Percentiles rank a stretch among this genome's conserved stretches.
These are phyloP conservation scores for Symmetrospora coprosmae DNA, from an alignment of 768 basidiomycete genomes.

Conservation along the genomic window DNA sequence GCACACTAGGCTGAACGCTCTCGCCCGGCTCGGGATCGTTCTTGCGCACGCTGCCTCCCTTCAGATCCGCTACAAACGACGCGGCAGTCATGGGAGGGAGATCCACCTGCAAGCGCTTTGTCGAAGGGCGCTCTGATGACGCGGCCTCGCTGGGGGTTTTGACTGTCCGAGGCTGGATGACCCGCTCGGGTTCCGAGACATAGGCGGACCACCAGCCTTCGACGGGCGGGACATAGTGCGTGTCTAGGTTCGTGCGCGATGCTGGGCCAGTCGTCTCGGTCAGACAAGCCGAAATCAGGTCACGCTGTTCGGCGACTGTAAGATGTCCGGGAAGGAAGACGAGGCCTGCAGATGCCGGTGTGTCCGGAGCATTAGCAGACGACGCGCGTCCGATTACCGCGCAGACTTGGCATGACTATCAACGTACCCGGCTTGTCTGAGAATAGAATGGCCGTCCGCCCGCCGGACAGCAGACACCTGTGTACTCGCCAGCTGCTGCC, in stretches of 20 bases:
- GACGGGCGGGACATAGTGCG: constrained; percentile 63
- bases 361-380: too few species aligned
- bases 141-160: neutral
- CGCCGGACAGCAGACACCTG: neutral
- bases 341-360: constrained; percentile 58
- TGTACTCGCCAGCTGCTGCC: neutral
- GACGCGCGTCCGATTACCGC: too few species aligned
- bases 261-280: constrained; percentile 58
- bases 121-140: neutral
- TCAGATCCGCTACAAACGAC: neutral
- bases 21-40: constrained; percentile 11
- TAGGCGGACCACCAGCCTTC: constrained; percentile 62
- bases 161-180: constrained; percentile 27
- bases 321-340: constrained; percentile 69
- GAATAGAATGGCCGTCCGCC: neutral
- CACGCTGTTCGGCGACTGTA: constrained; percentile 49
- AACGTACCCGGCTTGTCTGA: constrained; percentile 6
- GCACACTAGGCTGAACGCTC: neutral
- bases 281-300: constrained; percentile 59
- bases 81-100: neutral
- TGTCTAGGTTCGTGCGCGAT: constrained; percentile 78
- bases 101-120: neutral
- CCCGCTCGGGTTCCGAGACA: constrained; percentile 22
- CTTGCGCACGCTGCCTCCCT: neutral
- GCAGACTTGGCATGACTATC: too few species aligned